phyloP scores from a whole-genome alignment of 768 basidiomycete genomes.

The Russula emetica region DNA sequence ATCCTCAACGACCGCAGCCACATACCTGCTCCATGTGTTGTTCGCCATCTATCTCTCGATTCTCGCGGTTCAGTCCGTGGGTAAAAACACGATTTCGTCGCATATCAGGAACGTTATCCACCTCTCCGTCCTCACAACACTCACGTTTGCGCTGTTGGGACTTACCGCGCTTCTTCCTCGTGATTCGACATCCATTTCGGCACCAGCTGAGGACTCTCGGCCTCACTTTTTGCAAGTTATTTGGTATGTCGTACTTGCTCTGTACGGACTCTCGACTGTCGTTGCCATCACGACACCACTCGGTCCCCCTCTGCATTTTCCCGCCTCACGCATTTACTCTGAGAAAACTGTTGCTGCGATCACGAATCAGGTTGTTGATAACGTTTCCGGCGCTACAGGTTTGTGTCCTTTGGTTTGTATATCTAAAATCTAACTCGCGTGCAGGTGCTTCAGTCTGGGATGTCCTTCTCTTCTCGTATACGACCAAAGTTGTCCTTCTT shows the following conservation, averaged over 20 bases:
- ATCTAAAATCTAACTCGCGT: neutral
- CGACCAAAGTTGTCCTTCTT: slow-evolving; percentile 81
- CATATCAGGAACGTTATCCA: slow-evolving; percentile 48
- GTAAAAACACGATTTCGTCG: slow-evolving; percentile 38
- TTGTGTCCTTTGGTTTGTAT: slow-evolving; percentile 21
- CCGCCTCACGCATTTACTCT: slow-evolving; percentile 68
- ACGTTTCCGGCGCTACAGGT: slow-evolving; percentile 66
- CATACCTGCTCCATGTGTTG: slow-evolving; percentile 43
- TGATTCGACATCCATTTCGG: slow-evolving; percentile 33
- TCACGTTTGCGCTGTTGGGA: slow-evolving; percentile 45
- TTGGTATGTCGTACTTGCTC: slow-evolving; percentile 50
- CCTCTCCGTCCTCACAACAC: slow-evolving; percentile 50
- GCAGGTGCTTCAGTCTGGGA: slow-evolving; percentile 57
- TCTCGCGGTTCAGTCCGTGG: slow-evolving; percentile 49
- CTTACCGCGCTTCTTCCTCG: slow-evolving; percentile 55
- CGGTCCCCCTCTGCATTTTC: slow-evolving; percentile 73
- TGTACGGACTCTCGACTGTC: slow-evolving; percentile 46
- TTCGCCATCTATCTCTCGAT: slow-evolving; percentile 60
- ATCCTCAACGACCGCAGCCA: slow-evolving; percentile 33
- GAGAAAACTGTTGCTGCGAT: slow-evolving; percentile 57
- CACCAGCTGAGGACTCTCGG: slow-evolving; percentile 20
- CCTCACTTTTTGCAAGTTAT: slow-evolving; percentile 34
- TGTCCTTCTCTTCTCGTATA: slow-evolving; percentile 77
- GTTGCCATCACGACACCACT: slow-evolving; percentile 53
- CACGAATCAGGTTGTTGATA: slow-evolving; percentile 63